Conservation (phyloP, 2,329 filamentous ascomycete genomes). For the Talaromyces sp. region DNA sequence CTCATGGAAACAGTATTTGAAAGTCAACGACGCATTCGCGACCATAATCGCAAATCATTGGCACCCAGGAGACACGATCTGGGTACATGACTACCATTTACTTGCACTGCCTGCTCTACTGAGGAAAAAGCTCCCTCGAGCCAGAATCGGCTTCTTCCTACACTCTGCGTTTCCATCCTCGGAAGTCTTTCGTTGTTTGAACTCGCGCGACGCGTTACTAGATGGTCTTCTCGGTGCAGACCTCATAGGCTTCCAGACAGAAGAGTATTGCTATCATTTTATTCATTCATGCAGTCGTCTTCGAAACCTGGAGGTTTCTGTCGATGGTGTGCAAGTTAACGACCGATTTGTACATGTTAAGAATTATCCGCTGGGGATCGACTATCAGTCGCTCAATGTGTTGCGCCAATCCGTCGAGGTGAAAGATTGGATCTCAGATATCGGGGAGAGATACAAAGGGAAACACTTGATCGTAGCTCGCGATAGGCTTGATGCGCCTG, state of each 20-base stretch:
- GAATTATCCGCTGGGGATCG: constrained; percentile 82
- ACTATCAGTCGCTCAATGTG: constrained; percentile 69
- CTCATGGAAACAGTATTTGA: constrained; percentile 91
- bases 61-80: constrained; percentile 88
- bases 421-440: constrained; percentile 72
- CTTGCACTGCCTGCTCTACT: constrained; percentile 84
- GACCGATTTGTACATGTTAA: constrained; percentile 87
- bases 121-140: constrained; percentile 77
- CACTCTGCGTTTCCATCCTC: constrained; percentile 95
- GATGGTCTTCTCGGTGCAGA: constrained; percentile 92
- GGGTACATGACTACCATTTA: constrained; percentile 95
- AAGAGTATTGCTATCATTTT: constrained; percentile 91
- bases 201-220: constrained; percentile 78
- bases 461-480: constrained; percentile 90
- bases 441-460: constrained; percentile 78
- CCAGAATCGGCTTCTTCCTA: constrained; percentile 93
- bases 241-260: constrained; percentile 87
- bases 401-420: constrained; percentile 74
- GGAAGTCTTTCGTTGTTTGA: constrained; percentile 88
- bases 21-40: constrained; percentile 88
- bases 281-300: constrained; percentile 90
- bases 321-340: constrained; percentile 81
- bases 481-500: constrained; percentile 89
- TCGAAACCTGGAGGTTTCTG: constrained; percentile 79
- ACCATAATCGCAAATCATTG: constrained; percentile 85